These are phyloP conservation scores for Phtheirospermum japonicum DNA, from an alignment of 257 asterid genomes.

Conservation along the genomic window DNA sequence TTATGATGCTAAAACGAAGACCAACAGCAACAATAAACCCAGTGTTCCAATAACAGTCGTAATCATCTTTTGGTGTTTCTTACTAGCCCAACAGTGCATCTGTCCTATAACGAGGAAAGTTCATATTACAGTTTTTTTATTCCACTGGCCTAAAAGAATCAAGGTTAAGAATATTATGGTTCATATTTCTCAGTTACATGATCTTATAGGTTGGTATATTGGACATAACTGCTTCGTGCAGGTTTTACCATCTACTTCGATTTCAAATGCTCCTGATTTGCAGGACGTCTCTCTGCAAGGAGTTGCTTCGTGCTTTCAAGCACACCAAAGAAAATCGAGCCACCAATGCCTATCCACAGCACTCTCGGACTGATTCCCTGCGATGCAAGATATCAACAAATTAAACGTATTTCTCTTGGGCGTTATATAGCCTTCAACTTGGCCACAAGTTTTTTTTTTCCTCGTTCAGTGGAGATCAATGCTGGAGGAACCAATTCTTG, in stretches of 20 bases:
- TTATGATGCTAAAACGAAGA: background rate
- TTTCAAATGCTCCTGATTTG: slow-evolving; percentile 26
- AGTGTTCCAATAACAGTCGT: background rate
- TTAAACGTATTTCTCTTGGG: no score
- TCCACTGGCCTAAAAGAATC: slow-evolving; percentile 24
- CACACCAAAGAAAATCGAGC: slow-evolving; percentile 93
- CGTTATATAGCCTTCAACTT: no score
- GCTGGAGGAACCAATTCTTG: no score
- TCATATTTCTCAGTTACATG: no score
- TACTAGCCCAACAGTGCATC: background rate
- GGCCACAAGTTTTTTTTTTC: no score
- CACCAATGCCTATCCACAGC: slow-evolving; percentile 97
- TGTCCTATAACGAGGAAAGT: background rate
- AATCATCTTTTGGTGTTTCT: no score
- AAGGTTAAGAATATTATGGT: slow-evolving; percentile 14
- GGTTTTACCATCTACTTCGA: slow-evolving; percentile 25
- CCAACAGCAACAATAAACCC: background rate
- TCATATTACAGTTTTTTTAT: background rate
- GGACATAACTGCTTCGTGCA: no score
- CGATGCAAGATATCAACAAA: background rate
- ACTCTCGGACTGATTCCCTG: slow-evolving; percentile 98
- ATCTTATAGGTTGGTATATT: no score
- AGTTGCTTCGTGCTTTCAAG: slow-evolving; percentile 76
- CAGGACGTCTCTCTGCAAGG: slow-evolving; percentile 62
- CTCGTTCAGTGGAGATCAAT: no score